Percentiles rank a stretch among this genome's conserved stretches.
phyloP scores from a whole-genome alignment of 495 filamentous ascomycete species.

The Immersiella caudata region DNA sequence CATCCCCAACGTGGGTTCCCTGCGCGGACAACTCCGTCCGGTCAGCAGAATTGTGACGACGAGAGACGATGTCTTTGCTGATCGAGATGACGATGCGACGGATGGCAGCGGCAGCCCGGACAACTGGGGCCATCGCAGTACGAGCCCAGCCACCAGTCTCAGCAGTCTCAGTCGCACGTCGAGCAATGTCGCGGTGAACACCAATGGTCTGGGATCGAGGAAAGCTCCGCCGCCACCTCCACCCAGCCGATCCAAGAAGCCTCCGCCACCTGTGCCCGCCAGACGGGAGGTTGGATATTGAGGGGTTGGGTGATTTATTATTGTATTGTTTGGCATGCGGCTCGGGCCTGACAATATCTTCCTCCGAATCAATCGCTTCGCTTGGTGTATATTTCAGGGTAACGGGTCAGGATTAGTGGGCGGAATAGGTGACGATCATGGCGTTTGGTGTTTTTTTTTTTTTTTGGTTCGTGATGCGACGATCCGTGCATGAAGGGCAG shows the following conservation, averaged over 20 bases:
- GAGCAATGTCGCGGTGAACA: slow-evolving; percentile 54
- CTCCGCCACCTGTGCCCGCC: slow-evolving; percentile 64
- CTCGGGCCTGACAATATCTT: background rate
- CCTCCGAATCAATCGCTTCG: background rate
- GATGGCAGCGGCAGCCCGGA: slow-evolving; percentile 63
- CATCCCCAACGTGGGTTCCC: slow-evolving; percentile 37
- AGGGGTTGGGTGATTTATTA: slow-evolving; percentile 2
- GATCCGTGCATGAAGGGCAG: background rate
- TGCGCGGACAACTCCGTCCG: slow-evolving; percentile 48
- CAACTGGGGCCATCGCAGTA: slow-evolving; percentile 55
- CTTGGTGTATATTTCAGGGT: background rate
- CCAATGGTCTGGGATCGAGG: slow-evolving; percentile 52
- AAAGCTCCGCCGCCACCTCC: slow-evolving; percentile 82
- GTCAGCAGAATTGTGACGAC: slow-evolving; percentile 43
- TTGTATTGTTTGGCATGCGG: background rate
- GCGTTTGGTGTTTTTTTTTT: background rate
- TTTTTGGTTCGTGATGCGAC: background rate
- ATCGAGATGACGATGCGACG: slow-evolving; percentile 64
- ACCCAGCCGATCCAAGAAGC: slow-evolving; percentile 78
- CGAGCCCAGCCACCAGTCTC: slow-evolving; percentile 65
- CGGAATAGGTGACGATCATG: background rate
- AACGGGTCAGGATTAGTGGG: background rate
- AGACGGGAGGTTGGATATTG: slow-evolving; percentile 44
- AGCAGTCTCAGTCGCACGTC: slow-evolving; percentile 60
- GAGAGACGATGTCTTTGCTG: slow-evolving; percentile 62